Base-by-base conservation (phyloP, 164 flowering plant species). In the Macadamia tetraphylla region DNA sequence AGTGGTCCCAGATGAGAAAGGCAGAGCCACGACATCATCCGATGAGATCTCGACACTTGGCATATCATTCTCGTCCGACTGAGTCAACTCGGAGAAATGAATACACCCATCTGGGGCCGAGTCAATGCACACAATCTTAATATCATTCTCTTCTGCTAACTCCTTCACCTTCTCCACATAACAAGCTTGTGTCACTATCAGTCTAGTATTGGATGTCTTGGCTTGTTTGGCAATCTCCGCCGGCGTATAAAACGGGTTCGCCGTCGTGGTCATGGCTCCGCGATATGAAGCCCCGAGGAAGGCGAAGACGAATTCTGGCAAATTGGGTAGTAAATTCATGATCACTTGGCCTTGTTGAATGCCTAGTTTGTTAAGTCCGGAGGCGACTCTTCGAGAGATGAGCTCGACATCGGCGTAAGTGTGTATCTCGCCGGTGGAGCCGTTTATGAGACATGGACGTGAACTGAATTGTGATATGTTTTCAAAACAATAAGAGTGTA, bases 1-100 rank as follows among this genome's bases (percentile, higher is more conserved):
- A 0, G 98, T 91, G 1, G 98, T 94, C 0, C 98, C 98, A 0
- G 98, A 94, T 0, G 98, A 94, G 74, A 84, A 94, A 14, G 93
- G 98, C 29, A 94, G 71, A 61, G 94, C 94, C 48, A 90, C 96
- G 42, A 86, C 93, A 49, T 94, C 97, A 29, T 87, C 87, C 0
- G 96, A 79, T 12, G 51, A 23, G 63, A 91, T 83, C 7, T 87
- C 74, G 23, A 83, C 89, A 10, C 63, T 74, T 2, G 92, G 88
- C 29, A 84, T 60, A 1, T 81, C 82, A 0, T 23, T 63, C 78
- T 86, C 92, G 66, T 88, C 88, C 1, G 80, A 78, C n/a, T 53
- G 58, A 7, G 71, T 62, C 51, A 94, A 63, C 68, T 84, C 88
- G 9, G 92, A 81, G 82, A 88, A 87, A 61, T 79, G 81, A 52